phyloP scores from a whole-genome alignment of 257 asterid species.

The Nicotiana attenuata region DNA sequence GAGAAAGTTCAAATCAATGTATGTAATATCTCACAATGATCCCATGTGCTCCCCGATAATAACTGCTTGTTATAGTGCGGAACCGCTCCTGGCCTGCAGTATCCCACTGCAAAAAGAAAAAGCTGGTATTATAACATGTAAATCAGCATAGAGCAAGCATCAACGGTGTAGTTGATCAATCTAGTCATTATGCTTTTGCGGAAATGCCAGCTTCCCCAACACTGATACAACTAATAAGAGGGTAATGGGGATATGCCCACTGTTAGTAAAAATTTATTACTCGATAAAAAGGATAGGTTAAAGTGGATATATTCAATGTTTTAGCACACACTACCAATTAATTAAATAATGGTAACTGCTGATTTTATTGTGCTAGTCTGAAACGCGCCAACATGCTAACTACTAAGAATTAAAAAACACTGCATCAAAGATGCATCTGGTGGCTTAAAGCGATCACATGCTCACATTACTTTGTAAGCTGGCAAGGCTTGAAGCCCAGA shows the following conservation, averaged over 20 bases:
- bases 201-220: background rate
- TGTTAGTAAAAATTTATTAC: no score
- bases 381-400: background rate
- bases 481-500: background rate
- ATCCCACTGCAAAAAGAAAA: slow-evolving; percentile 70
- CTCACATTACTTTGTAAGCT: background rate
- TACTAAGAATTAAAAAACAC: background rate
- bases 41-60: slow-evolving; percentile 98
- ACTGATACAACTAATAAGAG: background rate
- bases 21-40: slow-evolving; percentile 61
- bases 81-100: slow-evolving; percentile 99
- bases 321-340: background rate
- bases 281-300: no score
- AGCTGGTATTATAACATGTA: background rate
- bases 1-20: slow-evolving; percentile 10
- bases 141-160: background rate
- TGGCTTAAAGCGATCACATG: background rate
- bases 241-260: background rate
- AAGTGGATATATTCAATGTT: background rate
- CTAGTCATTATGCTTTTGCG: background rate
- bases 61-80: slow-evolving; percentile 97
- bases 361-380: background rate
- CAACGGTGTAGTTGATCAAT: background rate
- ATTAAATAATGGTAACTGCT: background rate
- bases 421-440: background rate